A percentile compares a stretch with the other conserved stretches of the same genome.
phyloP scores from a whole-genome alignment of 345 rosid species.

The Populus davidiana region DNA sequence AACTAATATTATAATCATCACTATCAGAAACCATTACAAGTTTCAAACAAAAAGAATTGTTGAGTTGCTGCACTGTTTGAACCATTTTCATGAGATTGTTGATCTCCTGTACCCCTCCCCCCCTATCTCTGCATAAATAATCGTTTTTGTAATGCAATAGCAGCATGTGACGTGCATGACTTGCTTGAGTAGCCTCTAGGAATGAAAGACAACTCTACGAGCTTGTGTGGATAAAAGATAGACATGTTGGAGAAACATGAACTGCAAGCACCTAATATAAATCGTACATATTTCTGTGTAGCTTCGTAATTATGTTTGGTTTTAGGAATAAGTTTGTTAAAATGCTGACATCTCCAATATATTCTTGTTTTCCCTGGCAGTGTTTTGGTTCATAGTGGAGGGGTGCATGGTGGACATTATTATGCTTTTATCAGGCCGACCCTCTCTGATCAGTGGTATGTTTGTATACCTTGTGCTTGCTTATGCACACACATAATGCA shows the following conservation, averaged over 20 bases:
- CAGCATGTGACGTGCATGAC: neutral
- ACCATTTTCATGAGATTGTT: neutral
- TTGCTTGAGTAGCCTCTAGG: neutral
- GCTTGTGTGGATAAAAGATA: neutral
- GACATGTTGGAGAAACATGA: neutral
- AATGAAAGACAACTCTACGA: neutral
- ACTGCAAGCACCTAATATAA: neutral
- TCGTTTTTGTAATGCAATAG: neutral
- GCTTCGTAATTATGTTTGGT: neutral
- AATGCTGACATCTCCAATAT: neutral
- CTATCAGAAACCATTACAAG: neutral
- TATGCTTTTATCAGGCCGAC: constrained; percentile 98
- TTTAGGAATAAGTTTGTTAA: neutral
- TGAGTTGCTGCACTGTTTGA: neutral
- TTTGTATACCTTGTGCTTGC: neutral
- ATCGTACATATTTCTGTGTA: neutral
- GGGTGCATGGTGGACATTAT: constrained; percentile 97
- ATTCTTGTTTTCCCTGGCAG: constrained; percentile 43
- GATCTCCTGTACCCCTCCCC: neutral
- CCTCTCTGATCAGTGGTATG: constrained; percentile 89
- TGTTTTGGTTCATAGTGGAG: constrained; percentile 96
- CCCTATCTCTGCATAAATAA: neutral
- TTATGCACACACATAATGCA: neutral
- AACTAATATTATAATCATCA: neutral
- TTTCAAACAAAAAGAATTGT: neutral